Base-by-base conservation (phyloP, 1,284 basidiomycete genomes). In the Vanrija humicola region DNA sequence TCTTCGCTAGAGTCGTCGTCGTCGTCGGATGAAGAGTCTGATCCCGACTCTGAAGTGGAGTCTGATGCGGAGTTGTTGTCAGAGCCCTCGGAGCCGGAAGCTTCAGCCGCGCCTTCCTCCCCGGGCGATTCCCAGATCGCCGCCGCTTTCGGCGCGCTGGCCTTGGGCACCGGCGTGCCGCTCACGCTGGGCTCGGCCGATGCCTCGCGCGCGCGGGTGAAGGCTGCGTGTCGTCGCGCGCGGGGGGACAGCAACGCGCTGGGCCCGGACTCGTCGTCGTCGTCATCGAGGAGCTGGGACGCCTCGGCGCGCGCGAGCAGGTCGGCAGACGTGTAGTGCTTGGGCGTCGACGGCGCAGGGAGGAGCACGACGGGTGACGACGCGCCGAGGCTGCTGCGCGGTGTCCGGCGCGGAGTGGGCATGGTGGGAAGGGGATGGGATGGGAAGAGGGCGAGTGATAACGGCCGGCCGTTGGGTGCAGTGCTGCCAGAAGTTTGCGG, bases 321-420 rank as follows among this genome's bases (percentile, higher is more conserved):
- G 51, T 72, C 69, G 7, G 70, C 61, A 8, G 64, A 63, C 34
- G 57, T 55, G 52, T 68, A 68, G 49, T 70, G 68, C 38, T 61
- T 59, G 62, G 65, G 43, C 52, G 57, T 38, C 34, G 21, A 34
- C 39, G 46, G 34, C 52, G 57, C n/a, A 55, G 52, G 14, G 58
- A 28, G 28, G 7, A 28, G 28, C 28, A 38, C 14, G 52, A 50
- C 21, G 43, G 50, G 23, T 38, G n/a, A 38, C 28, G 34, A 19
- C 38, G 28, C 28, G 38, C 26, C 4, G 48, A 47, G 19, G 14
- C 46, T 16, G 34, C 21, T 5, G 38, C 40, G 21, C 18, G 42
- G 23, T 14, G 52, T 18, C 40, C 52, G 48, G 46, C 48, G 56
- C n/a, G 52, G 52, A 15, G 48, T 50, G 6, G 56, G 42, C 56